Evolutionary conservation across 1,139 yeast species (phyloP).

Genomic region (Kodamaea derodonti): DNA sequence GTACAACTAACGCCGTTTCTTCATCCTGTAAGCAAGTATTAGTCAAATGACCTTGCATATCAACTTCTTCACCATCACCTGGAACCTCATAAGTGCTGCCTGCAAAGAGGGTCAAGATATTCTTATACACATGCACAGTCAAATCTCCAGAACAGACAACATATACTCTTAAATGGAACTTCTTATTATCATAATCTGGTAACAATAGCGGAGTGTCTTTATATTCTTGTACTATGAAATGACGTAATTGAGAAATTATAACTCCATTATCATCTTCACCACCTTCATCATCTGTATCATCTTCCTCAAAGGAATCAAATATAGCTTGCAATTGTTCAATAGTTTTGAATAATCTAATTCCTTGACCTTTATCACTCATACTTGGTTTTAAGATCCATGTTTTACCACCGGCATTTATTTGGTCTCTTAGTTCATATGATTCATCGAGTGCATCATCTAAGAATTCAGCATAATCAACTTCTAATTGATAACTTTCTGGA

Average conservation of each 20-base stretch:
- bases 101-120: conserved; percentile 81
- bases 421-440: conserved; percentile 80
- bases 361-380: conserved; percentile 97
- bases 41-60: conserved; percentile 74
- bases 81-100: conserved; percentile 47
- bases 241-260: conserved; percentile 82
- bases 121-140: conserved; percentile 70
- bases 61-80: conserved; percentile 18
- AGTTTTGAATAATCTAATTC: conserved; percentile 76
- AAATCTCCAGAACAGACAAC: conserved; percentile 75
- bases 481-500: conserved; percentile 76
- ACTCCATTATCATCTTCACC: conserved; percentile 52
- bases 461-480: conserved; percentile 95
- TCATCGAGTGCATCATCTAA: conserved; percentile 92
- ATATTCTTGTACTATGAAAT: conserved; percentile 86
- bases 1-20: conserved; percentile 50
- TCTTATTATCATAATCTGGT: conserved; percentile 56
- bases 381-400: conserved; percentile 92
- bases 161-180: conserved; percentile 86
- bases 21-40: conserved; percentile 84
- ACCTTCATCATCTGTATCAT: conserved; percentile 51
- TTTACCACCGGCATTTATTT: conserved; percentile 57
- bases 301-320: conserved; percentile 82
- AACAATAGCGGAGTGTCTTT: conserved; percentile 63
- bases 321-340: conserved; percentile 76